Percentiles rank a stretch among this genome's conserved stretches.
These are phyloP conservation scores for Spathaspora arborariae DNA, from an alignment of 805 yeast genomes.

Conservation along the genomic window DNA sequence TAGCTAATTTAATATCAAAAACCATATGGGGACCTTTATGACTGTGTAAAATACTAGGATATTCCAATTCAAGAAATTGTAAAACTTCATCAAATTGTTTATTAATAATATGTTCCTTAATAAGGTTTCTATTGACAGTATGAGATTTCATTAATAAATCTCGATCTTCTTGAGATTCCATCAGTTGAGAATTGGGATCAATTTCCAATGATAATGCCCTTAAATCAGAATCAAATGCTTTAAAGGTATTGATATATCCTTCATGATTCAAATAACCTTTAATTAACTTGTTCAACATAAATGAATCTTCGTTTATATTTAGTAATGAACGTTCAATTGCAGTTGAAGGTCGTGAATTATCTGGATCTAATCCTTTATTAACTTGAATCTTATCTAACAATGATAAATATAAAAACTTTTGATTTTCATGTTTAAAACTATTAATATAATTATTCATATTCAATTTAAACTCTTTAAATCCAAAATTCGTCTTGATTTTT, in stretches of 20 bases:
- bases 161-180: constrained; percentile 7
- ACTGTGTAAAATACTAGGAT: constrained; percentile 11
- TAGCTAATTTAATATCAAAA: constrained; percentile 24
- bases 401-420: constrained; percentile 16
- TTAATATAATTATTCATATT: constrained; percentile 55
- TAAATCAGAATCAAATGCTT: constrained; percentile 31
- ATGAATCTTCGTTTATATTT: constrained; percentile 23
- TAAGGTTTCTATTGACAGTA: constrained; percentile 20
- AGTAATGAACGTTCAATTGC: constrained; percentile 18
- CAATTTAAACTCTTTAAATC: constrained; percentile 52
- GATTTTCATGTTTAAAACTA: constrained; percentile 36
- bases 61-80: constrained; percentile 18
- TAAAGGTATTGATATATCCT: constrained; percentile 34
- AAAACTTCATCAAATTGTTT: constrained; percentile 23
- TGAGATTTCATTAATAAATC: constrained; percentile 16
- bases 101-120: constrained; percentile 18
- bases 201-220: constrained; percentile 16
- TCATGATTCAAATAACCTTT: constrained; percentile 37
- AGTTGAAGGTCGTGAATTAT: not conserved
- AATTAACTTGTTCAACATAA: constrained; percentile 27
- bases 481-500: constrained; percentile 52
- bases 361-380: constrained; percentile 4
- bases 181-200: not conserved
- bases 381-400: constrained; percentile 17
- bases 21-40: constrained; percentile 14